A percentile compares a stretch with the other conserved stretches of the same genome.
Conservation (phyloP, 1,139 yeast species). For the Zygoascus meyerae region DNA sequence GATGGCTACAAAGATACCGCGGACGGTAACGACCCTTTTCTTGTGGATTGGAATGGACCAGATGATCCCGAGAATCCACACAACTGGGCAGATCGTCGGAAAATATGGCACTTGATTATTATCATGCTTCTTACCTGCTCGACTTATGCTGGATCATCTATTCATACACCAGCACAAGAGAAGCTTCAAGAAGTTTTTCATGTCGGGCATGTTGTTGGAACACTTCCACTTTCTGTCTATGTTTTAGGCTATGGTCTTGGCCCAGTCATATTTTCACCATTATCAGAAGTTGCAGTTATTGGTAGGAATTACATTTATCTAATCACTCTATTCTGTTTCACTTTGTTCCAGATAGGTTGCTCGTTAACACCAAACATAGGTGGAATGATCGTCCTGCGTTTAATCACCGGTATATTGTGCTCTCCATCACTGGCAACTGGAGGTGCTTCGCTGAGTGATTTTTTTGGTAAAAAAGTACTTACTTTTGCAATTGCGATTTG, state of each 20-base stretch:
- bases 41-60: conserved; percentile 43
- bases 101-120: conserved; percentile 38
- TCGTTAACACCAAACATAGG: conserved; percentile 46
- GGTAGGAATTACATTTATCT: conserved; percentile 55
- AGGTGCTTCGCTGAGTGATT: conserved; percentile 77
- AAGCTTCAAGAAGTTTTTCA: conserved; percentile 41
- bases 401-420: conserved; percentile 73
- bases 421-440: conserved; percentile 85
- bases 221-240: conserved; percentile 49
- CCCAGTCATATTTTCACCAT: conserved; percentile 50
- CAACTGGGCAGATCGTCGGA: conserved; percentile 46
- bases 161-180: conserved; percentile 52
- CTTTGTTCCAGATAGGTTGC: conserved; percentile 48
- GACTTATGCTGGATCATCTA: conserved; percentile 58
- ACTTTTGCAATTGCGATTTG: conserved; percentile 38
- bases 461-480: conserved; percentile 20
- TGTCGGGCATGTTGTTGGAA: conserved; percentile 42
- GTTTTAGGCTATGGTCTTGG: conserved; percentile 56
- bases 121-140: conserved; percentile 45
- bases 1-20: background rate
- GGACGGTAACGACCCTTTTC: conserved; percentile 16
- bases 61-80: conserved; percentile 55
- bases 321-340: conserved; percentile 47
- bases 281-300: conserved; percentile 45
- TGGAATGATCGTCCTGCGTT: conserved; percentile 54